These are phyloP conservation scores for Sesbania bispinosa DNA, from an alignment of 306 rosid genomes.

Conservation along the genomic window DNA sequence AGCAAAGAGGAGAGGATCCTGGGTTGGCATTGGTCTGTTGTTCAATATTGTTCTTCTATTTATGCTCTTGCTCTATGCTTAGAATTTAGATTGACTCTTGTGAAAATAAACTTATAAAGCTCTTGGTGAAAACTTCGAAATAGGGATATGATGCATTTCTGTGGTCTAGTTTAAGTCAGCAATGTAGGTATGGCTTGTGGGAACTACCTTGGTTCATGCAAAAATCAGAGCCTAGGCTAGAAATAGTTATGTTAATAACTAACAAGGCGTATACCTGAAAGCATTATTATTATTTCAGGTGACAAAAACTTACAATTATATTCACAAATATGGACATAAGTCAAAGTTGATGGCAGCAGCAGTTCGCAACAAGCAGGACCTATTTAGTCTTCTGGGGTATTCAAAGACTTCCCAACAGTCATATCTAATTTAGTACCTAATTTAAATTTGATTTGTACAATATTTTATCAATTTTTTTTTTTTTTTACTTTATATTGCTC, in stretches of 20 bases:
- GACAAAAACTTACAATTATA: constrained; percentile 87
- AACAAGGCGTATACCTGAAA: constrained; percentile 5
- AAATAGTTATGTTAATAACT: background rate
- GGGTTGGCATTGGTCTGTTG: constrained; percentile 87
- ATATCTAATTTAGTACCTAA: constrained; percentile 17
- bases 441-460: constrained; percentile 13
- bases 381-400: constrained; percentile 94
- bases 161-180: background rate
- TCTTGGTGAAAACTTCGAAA: constrained; percentile 15
- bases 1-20: constrained; percentile 86
- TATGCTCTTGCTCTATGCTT: background rate
- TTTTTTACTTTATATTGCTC: constrained; percentile 14
- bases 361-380: constrained; percentile 93
- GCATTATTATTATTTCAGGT: constrained; percentile 48
- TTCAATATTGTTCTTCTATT: constrained; percentile 15
- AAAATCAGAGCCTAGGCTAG: background rate
- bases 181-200: constrained; percentile 22
- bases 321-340: constrained; percentile 85
- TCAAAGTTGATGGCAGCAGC: constrained; percentile 99
- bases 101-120: background rate
- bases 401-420: background rate
- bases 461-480: constrained; percentile 6
- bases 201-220: background rate
- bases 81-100: background rate
- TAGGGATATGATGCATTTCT: background rate